These are phyloP conservation scores for Pseudozyma sp. DNA, from an alignment of 1,284 basidiomycete genomes.

Conservation along the genomic window DNA sequence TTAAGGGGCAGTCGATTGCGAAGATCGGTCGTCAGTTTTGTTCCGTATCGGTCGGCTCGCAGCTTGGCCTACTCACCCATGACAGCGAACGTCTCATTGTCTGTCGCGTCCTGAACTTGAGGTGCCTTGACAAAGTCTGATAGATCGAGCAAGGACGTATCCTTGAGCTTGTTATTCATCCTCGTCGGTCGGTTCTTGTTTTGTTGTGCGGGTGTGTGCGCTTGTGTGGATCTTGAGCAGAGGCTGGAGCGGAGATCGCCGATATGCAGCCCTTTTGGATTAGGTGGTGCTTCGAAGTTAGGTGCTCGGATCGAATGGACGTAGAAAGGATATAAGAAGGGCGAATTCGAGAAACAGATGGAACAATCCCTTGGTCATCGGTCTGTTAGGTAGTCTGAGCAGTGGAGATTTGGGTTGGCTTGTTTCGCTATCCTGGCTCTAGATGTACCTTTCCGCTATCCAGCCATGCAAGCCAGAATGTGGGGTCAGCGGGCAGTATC, in stretches of 20 bases:
- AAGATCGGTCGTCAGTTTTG: neutral
- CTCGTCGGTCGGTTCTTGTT: conserved; percentile 7
- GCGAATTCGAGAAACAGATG: neutral
- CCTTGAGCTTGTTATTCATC: conserved; percentile 54
- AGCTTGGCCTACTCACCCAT: conserved; percentile 32
- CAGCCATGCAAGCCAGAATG: neutral
- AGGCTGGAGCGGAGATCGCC: neutral
- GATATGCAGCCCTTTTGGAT: neutral
- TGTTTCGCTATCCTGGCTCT: neutral
- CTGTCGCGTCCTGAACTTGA: conserved; percentile 29
- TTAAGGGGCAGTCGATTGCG: conserved; percentile 5
- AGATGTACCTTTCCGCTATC: neutral
- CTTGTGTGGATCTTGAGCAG: neutral
- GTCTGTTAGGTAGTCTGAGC: neutral
- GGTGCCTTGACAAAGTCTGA: conserved; percentile 61
- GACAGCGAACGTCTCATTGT: conserved; percentile 42
- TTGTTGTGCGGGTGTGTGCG: neutral
- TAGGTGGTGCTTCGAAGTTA: neutral
- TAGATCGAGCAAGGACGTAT: conserved; percentile 46
- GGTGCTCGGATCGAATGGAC: neutral
- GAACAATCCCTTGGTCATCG: neutral
- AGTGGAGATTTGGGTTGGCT: neutral
- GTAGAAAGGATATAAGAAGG: neutral
- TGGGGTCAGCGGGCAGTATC: neutral
- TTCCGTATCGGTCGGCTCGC: neutral